These are phyloP conservation scores for Hypoxylon lienhwacheense DNA, from an alignment of 495 filamentous ascomycete genomes.

Conservation along the genomic window DNA sequence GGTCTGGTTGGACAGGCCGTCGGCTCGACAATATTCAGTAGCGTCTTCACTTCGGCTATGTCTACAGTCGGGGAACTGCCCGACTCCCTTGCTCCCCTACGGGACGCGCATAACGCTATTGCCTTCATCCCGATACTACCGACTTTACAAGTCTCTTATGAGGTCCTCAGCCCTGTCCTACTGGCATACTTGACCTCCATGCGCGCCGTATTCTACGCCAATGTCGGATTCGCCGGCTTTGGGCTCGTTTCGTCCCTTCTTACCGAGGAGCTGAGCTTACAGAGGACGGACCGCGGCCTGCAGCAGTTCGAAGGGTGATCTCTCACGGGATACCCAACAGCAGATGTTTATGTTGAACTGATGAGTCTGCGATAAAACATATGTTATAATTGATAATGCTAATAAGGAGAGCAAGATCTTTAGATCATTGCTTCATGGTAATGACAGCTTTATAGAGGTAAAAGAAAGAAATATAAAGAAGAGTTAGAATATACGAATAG, in stretches of 20 bases:
- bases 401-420: not conserved
- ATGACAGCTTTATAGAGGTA: not conserved
- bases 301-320: constrained; percentile 24
- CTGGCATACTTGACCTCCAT: constrained; percentile 19
- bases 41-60: constrained; percentile 29
- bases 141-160: constrained; percentile 15
- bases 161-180: constrained; percentile 15
- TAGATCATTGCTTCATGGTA: not conserved
- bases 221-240: constrained; percentile 23
- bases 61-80: constrained; percentile 17
- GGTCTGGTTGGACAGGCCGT: constrained; percentile 46
- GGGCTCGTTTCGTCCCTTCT: constrained; percentile 26
- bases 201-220: constrained; percentile 30
- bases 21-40: constrained; percentile 37
- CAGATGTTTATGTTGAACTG: not conserved
- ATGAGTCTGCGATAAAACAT: not conserved
- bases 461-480: too few relatives aligned
- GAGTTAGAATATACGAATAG: too few relatives aligned
- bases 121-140: constrained; percentile 28
- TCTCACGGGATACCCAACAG: not conserved
- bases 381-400: constrained; percentile 8
- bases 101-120: constrained; percentile 20
- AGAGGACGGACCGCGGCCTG: constrained; percentile 24
- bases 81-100: constrained; percentile 10
- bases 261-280: constrained; percentile 23